Conservation (phyloP, 768 basidiomycete species). For the Phlebiopsis flavidoalba region DNA sequence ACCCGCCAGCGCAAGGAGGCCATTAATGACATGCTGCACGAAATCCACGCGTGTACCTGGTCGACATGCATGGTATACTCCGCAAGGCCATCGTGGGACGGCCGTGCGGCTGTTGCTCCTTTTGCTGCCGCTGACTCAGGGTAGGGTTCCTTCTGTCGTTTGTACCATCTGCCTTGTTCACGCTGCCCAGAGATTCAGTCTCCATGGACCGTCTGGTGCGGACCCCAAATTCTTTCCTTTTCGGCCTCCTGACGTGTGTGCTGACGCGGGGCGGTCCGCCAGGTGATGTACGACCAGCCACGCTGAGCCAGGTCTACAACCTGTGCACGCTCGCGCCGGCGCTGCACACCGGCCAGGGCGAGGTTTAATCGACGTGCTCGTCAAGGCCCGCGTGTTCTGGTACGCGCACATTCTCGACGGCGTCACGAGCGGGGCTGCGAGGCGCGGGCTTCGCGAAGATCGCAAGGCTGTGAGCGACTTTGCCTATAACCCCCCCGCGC, state of each 20-base stretch:
- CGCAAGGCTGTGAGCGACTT: constrained; percentile 58
- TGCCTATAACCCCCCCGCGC: background rate
- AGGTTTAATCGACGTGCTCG: constrained; percentile 52
- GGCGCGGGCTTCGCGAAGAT: constrained; percentile 91
- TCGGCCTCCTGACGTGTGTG: constrained; percentile 17
- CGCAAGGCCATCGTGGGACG: constrained; percentile 84
- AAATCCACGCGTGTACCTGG: constrained; percentile 73
- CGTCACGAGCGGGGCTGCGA: constrained; percentile 69
- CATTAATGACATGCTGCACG: constrained; percentile 65
- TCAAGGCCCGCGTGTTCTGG: constrained; percentile 84
- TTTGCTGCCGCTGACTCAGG: constrained; percentile 78
- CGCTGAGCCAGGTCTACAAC: constrained; percentile 75
- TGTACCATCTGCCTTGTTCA: constrained; percentile 2
- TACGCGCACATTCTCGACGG: constrained; percentile 86
- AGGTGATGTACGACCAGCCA: constrained; percentile 76
- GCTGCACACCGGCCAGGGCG: constrained; percentile 42
- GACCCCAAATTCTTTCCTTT: background rate
- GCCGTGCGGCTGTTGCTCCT: constrained; percentile 76
- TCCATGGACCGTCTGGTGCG: constrained; percentile 38
- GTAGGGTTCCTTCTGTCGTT: constrained; percentile 37
- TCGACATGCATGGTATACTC: constrained; percentile 76
- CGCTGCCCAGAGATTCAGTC: constrained; percentile 34
- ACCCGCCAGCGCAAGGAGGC: constrained; percentile 43
- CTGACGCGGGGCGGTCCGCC: constrained; percentile 19
- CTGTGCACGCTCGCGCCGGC: constrained; percentile 56